Evolutionary conservation across 2,329 filamentous ascomycete species (phyloP).

Genomic region (Penicillium rolfsii): DNA sequence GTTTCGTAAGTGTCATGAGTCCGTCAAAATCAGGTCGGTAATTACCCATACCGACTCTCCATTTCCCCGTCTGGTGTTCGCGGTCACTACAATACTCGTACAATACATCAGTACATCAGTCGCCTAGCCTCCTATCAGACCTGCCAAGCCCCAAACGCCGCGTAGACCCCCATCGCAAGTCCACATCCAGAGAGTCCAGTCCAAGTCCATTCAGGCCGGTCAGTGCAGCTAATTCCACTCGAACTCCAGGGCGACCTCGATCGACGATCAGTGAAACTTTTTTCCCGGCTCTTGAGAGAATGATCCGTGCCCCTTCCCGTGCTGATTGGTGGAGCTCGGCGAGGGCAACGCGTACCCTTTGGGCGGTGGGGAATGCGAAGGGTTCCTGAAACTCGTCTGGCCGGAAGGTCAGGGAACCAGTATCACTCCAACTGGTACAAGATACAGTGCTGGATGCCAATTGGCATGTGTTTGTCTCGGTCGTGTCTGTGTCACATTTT

Average conservation of each 20-base stretch:
- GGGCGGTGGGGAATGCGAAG: conserved; percentile 17
- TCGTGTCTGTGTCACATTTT: conserved; percentile 1
- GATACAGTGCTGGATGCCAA: not conserved
- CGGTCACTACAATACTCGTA: not conserved
- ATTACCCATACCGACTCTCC: not conserved
- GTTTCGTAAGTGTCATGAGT: not conserved
- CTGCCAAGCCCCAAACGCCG: conserved; percentile 15
- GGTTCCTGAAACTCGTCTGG: conserved; percentile 17
- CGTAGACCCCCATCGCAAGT: conserved; percentile 13
- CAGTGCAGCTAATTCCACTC: not conserved
- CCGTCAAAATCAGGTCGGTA: not conserved
- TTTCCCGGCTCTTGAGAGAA: conserved; percentile 22
- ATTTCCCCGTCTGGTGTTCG: too few relatives aligned
- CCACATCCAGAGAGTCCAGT: not conserved
- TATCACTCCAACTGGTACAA: too few relatives aligned
- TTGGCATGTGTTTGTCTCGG: not conserved
- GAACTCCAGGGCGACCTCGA: not conserved
- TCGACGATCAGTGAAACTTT: conserved; percentile 18
- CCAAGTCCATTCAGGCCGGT: not conserved
- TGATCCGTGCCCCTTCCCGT: conserved; percentile 25
- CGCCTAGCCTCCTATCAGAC: not conserved
- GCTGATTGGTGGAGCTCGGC: conserved; percentile 26
- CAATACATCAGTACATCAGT: not conserved
- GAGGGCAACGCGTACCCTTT: conserved; percentile 28
- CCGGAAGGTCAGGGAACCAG: not conserved